Base-by-base conservation (phyloP, 192 early-diverging fungal species). In the Backusella tarrabulga region DNA sequence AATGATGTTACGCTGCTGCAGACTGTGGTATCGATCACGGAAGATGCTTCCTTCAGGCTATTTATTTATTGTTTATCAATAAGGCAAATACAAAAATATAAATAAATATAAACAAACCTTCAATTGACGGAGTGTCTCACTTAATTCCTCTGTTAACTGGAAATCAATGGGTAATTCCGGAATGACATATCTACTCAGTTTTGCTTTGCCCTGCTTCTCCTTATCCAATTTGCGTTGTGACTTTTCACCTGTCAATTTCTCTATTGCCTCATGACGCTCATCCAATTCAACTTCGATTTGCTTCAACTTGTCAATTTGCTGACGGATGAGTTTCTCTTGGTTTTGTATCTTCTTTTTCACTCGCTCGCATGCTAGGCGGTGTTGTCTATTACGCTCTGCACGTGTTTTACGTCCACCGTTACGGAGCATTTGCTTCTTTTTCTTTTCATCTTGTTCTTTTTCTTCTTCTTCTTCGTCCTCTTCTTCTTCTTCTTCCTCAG, bases 1-100 rank as follows among this genome's bases (percentile, higher is more conserved):
- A 71, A 89, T 86, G 50, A 89, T 83, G 46, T 87, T 89, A 54
- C 88, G 83, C 72, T 89, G 74, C 67, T 86, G 82, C 72, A 87
- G 78, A 67, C 86, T 87, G 76, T 77, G 74, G 78, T 87, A 87
- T 40, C 88, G 82, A 70, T 90, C 89, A 72, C 77, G 83, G 71
- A 91, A 84, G 19, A 90, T 56, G 44, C 84, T 91, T 21, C 90
- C 90, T 79, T 91, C 90, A 19, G 90, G 90, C 83, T 91, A 84
- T 35, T 21, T 72, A 32, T 69, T 46, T 15, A 8, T 68, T 26
- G 17, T 35, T 36, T 68, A 34, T 19, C 23, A 26, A 32, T 34
- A 29, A 34, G 2, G 2, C 19, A 21, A 36, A 23, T 21, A 41
- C 26, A 69, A 2, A 68, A 35, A 44, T 17, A 42, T 15, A 42